These are phyloP conservation scores for Flaveria sonorensis DNA, from an alignment of 129 eudicot genomes.

Conservation along the genomic window DNA sequence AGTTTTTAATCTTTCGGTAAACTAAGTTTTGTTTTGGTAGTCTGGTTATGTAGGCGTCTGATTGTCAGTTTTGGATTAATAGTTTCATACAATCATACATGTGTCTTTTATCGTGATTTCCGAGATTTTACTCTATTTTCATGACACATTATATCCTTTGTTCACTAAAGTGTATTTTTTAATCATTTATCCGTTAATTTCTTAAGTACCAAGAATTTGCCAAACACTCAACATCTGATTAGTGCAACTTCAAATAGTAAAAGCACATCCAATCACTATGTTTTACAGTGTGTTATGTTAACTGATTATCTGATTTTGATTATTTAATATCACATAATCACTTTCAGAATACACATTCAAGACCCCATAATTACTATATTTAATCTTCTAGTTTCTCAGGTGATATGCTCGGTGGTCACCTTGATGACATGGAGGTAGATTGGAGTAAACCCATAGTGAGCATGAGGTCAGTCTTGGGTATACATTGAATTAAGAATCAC, in stretches of 20 bases:
- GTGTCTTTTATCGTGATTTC: neutral
- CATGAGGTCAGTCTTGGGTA: conserved; percentile 70
- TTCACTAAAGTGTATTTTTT: neutral
- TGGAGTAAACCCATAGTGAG: conserved; percentile 98
- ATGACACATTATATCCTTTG: neutral
- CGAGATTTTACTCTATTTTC: neutral
- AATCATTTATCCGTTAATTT: neutral
- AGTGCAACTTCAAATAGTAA: neutral
- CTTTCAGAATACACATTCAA: neutral
- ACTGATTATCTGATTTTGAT: conserved; percentile 9
- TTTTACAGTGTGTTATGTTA: neutral
- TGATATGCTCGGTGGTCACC: conserved; percentile 97
- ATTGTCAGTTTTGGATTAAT: neutral
- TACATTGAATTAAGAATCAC: neutral
- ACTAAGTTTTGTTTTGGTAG: neutral
- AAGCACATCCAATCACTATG: neutral
- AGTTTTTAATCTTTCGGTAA: neutral
- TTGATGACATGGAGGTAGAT: conserved; percentile 96
- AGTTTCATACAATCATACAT: neutral
- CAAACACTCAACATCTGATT: neutral
- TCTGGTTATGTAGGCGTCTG: neutral
- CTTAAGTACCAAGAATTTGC: neutral
- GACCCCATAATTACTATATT: neutral
- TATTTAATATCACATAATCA: neutral
- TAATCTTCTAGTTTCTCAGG: conserved; percentile 50